Conservation (phyloP, 345 rosid species). For the Melaleuca alternifolia region DNA sequence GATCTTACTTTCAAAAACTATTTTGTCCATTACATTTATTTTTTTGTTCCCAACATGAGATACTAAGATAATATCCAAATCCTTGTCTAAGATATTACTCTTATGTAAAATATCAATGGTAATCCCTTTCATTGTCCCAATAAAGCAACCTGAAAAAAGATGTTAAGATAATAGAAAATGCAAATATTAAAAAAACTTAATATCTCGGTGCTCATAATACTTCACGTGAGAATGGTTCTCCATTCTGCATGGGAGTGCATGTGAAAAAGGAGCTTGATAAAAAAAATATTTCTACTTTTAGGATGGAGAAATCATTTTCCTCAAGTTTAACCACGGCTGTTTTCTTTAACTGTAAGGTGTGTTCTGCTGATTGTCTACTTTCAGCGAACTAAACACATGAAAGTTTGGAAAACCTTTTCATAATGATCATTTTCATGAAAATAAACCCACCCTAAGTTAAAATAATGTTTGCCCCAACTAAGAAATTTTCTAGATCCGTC, state of each 20-base stretch:
- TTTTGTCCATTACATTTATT: not conserved
- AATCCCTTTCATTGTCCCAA: not conserved
- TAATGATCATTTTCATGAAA: not conserved
- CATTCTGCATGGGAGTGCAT: not conserved
- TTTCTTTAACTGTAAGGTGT: not conserved
- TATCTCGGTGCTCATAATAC: not conserved
- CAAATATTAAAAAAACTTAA: not conserved
- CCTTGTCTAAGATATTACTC: not conserved
- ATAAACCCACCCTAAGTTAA: not conserved
- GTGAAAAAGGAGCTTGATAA: not conserved
- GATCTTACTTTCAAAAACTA: not conserved
- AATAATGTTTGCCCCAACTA: not conserved
- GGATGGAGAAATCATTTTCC: not conserved
- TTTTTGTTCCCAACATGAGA: not conserved
- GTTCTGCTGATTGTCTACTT: not conserved
- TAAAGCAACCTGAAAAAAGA: not conserved
- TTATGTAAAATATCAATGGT: not conserved
- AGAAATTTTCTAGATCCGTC: not conserved
- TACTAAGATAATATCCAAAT: not conserved
- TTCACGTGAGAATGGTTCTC: not conserved
- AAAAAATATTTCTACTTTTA: not conserved
- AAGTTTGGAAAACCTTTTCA: not conserved
- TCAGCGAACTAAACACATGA: not conserved
- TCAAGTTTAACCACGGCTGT: not conserved
- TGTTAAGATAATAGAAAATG: not conserved